phyloP scores from a whole-genome alignment of 1,284 basidiomycete species.

The Cryptococcus depauperatus region DNA sequence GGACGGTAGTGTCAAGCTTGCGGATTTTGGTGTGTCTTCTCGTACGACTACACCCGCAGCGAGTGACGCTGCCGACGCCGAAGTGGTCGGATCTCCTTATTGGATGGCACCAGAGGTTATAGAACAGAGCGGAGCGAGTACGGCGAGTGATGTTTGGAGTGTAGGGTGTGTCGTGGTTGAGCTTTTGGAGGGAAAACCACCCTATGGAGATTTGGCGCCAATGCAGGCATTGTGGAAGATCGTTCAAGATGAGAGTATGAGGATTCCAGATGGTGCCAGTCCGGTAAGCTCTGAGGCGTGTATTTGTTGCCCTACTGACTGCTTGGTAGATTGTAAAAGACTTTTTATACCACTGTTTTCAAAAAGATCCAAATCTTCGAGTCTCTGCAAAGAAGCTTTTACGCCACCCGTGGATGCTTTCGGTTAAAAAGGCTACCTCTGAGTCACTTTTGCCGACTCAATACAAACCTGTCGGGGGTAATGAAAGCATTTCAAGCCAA shows the following conservation, averaged over 20 bases:
- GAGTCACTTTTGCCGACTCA: not conserved
- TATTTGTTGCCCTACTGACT: not conserved
- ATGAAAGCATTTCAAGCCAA: conserved; percentile 5
- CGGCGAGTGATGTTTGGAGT: conserved; percentile 94
- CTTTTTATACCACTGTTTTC: conserved; percentile 94
- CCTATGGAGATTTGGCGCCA: conserved; percentile 89
- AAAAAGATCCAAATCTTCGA: conserved; percentile 91
- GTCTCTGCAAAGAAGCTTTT: conserved; percentile 89
- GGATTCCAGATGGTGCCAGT: conserved; percentile 88
- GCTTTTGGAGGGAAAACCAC: conserved; percentile 88
- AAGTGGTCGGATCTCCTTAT: conserved; percentile 92
- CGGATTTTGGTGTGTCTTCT: conserved; percentile 84
- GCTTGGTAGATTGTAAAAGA: conserved; percentile 73
- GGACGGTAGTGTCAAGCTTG: conserved; percentile 90
- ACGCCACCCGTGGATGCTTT: conserved; percentile 90
- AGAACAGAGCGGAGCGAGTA: conserved; percentile 91
- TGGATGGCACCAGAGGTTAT: conserved; percentile 99
- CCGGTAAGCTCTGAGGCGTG: conserved; percentile 40
- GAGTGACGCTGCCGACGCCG: conserved; percentile 52
- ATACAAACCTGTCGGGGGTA: conserved; percentile 2
- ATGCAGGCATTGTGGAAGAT: conserved; percentile 98
- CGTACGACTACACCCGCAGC: conserved; percentile 40
- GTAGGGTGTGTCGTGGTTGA: conserved; percentile 97
- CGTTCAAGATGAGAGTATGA: conserved; percentile 93
- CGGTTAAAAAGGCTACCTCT: conserved; percentile 51